Conservation (phyloP, 2,329 filamentous ascomycete species). For the Cryphonectria japonica region DNA sequence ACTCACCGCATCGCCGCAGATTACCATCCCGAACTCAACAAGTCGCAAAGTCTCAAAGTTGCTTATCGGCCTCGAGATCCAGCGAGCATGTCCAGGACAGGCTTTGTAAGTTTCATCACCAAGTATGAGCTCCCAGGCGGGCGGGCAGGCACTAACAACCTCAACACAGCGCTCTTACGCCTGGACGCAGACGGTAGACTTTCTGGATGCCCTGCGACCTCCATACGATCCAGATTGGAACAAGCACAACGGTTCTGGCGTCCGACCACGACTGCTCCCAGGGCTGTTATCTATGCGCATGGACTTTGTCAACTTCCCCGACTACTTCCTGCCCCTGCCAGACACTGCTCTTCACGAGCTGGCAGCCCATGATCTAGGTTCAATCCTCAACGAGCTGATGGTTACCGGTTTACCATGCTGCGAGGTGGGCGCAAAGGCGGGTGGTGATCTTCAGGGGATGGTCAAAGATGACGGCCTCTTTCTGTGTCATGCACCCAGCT, state of each 20-base stretch:
- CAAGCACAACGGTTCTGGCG: constrained; percentile 34
- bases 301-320: constrained; percentile 59
- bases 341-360: constrained; percentile 55
- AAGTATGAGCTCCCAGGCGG: not conserved
- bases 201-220: constrained; percentile 54
- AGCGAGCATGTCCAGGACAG: constrained; percentile 49
- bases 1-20: constrained; percentile 45
- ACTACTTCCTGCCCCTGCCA: constrained; percentile 49
- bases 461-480: constrained; percentile 58
- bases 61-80: constrained; percentile 49
- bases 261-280: constrained; percentile 50
- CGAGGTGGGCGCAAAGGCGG: constrained; percentile 51
- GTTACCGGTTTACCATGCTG: constrained; percentile 57
- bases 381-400: constrained; percentile 56
- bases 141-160: not conserved
- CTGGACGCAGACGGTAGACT: constrained; percentile 58
- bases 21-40: constrained; percentile 50
- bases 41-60: constrained; percentile 47
- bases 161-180: constrained; percentile 50
- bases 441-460: constrained; percentile 54
- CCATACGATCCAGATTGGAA: constrained; percentile 50
- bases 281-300: constrained; percentile 52
- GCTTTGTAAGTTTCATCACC: constrained; percentile 40
- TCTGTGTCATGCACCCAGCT: constrained; percentile 50
- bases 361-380: constrained; percentile 58